phyloP scores from a whole-genome alignment of 1,284 basidiomycete species.

The Malassezia arunalokei region DNA sequence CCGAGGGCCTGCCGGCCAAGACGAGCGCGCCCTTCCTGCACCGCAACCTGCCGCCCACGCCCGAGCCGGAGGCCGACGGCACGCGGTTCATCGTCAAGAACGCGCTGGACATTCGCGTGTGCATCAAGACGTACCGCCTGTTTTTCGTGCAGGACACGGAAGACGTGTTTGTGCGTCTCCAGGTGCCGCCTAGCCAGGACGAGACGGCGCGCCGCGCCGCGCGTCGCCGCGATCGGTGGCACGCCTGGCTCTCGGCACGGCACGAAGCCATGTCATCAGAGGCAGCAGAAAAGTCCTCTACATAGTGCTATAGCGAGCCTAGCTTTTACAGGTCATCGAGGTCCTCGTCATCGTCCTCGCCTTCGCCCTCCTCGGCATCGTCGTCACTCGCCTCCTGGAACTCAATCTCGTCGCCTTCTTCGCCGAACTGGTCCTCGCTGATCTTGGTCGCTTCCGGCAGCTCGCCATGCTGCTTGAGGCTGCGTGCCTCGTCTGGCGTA shows the following conservation, averaged over 20 bases:
- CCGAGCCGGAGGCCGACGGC: slow-evolving; percentile 5
- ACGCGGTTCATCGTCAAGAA: slow-evolving; percentile 46
- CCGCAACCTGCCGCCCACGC: slow-evolving; percentile 18
- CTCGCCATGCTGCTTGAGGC: slow-evolving; percentile 93
- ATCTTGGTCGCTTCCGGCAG: slow-evolving; percentile 96
- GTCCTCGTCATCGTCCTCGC: slow-evolving; percentile 22
- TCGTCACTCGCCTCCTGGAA: slow-evolving; percentile 45
- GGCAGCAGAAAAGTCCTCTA: not conserved
- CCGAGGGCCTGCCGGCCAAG: slow-evolving; percentile 36
- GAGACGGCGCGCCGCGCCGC: slow-evolving; percentile 14
- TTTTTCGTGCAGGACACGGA: slow-evolving; percentile 48
- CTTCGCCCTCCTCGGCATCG: slow-evolving; percentile 6
- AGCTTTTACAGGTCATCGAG: slow-evolving; percentile 23
- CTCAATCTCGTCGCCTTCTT: slow-evolving; percentile 51
- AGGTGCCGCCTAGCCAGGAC: slow-evolving; percentile 16
- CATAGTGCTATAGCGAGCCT: not conserved
- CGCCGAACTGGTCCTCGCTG: slow-evolving; percentile 92
- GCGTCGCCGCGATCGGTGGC: slow-evolving; percentile 20
- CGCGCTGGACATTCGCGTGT: slow-evolving; percentile 52
- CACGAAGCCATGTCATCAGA: slow-evolving; percentile 18
- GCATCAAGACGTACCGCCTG: slow-evolving; percentile 48
- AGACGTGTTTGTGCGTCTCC: slow-evolving; percentile 44
- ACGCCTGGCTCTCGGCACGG: slow-evolving; percentile 27
- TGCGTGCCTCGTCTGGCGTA: slow-evolving; percentile 77
- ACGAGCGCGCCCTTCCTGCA: slow-evolving; percentile 38